Base-by-base conservation (phyloP, 1,284 basidiomycete species). In the Melampsora americana region DNA sequence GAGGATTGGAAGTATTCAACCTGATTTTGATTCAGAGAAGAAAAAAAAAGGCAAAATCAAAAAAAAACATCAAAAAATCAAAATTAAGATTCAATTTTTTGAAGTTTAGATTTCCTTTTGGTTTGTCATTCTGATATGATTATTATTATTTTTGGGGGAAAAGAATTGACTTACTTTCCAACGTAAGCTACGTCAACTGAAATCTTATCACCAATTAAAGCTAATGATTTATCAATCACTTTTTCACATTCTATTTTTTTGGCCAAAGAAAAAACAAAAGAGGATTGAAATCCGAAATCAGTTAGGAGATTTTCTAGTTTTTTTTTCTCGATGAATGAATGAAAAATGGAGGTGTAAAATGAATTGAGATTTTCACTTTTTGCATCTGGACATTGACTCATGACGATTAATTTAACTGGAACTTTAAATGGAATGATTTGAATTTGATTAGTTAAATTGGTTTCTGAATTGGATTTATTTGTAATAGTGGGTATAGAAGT, bases 71-170 rank as follows among this genome's bases (percentile, higher is more conserved):
- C n/a, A n/a, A n/a, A n/a, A n/a, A n/a, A n/a, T n/a, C n/a, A n/a
- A n/a, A n/a, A n/a, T n/a, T n/a, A n/a, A n/a, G n/a, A n/a, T n/a
- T n/a, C n/a, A n/a, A n/a, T n/a, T n/a, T n/a, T n/a, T n/a, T n/a
- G n/a, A n/a, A n/a, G n/a, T n/a, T n/a, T n/a, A n/a, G n/a, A n/a
- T n/a, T n/a, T n/a, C n/a, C n/a, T 70, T 62, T 81, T 80, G n/a
- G 78, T 80, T 0, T 30, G 12, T 28, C 80, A 80, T 35, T 81
- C 80, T n/a, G n/a, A n/a, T n/a, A n/a, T n/a, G n/a, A n/a, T n/a
- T n/a, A n/a, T n/a, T n/a, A n/a, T n/a, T n/a, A n/a, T n/a, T n/a
- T n/a, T n/a, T n/a, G n/a, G n/a, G n/a, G n/a, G 7, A 60, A 5
- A 44, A 26, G 18, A 61, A 28, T 2, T 59, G n/a, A 53, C 69